These are phyloP conservation scores for Erysimum cheiri DNA, from an alignment of 441 rosid species.

Conservation along the genomic window DNA sequence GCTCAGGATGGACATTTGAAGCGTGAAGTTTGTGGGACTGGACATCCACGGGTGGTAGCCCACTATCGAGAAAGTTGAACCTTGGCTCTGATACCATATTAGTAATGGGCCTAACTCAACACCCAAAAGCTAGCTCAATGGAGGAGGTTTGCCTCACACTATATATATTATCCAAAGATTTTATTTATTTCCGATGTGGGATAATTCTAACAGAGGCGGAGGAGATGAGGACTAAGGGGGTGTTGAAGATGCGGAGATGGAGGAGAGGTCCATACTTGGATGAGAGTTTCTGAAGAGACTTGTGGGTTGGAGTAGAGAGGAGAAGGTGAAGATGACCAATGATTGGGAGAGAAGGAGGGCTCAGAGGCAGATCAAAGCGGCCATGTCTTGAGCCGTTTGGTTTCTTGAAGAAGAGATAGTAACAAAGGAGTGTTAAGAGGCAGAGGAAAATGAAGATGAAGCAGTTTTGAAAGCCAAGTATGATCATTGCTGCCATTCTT, in stretches of 20 bases:
- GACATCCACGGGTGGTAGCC: too few relatives aligned
- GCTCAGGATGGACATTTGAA: too few relatives aligned
- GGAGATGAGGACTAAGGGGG: slow-evolving; percentile 39
- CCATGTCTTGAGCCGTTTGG: neutral
- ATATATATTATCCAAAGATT: too few relatives aligned
- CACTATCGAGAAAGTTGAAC: too few relatives aligned
- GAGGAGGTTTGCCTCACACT: too few relatives aligned
- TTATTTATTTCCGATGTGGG: too few relatives aligned
- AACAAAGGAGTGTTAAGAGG: neutral
- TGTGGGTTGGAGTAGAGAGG: neutral
- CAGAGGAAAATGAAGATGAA: slow-evolving; percentile 2
- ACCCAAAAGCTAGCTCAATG: too few relatives aligned
- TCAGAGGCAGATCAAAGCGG: neutral
- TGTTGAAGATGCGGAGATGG: slow-evolving; percentile 39
- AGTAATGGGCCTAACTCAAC: too few relatives aligned
- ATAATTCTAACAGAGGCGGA: too few relatives aligned
- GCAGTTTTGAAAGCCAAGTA: neutral
- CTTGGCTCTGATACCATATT: too few relatives aligned
- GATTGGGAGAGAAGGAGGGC: slow-evolving; percentile 24
- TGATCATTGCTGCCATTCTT: neutral
- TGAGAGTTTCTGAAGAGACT: slow-evolving; percentile 19
- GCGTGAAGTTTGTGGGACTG: too few relatives aligned
- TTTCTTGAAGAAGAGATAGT: slow-evolving; percentile 9
- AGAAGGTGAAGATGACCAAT: slow-evolving; percentile 30
- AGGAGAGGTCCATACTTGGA: slow-evolving; percentile 43